Percentiles rank a stretch among this genome's conserved stretches.
phyloP scores from a whole-genome alignment of 2,329 filamentous ascomycete genomes.

The Alternaria sp. region DNA sequence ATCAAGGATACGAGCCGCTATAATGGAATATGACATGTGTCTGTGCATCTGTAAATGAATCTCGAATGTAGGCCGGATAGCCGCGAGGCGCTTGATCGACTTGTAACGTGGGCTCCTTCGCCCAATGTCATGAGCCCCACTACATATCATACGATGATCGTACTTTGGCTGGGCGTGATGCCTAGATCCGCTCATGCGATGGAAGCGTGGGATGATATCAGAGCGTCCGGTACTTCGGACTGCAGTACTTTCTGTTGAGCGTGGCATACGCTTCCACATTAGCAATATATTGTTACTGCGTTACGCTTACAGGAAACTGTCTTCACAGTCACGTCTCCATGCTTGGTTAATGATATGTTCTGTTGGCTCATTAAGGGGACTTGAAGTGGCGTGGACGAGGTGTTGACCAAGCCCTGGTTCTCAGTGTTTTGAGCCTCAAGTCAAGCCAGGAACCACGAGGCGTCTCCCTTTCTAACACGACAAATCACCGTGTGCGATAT shows the following conservation, averaged over 20 bases:
- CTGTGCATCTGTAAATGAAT: constrained; percentile 22
- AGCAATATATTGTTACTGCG: background rate
- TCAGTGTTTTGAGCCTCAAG: background rate
- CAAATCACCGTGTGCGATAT: background rate
- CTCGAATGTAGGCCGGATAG: background rate
- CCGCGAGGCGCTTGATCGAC: background rate
- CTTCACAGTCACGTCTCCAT: too few relatives aligned
- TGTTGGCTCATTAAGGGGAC: background rate
- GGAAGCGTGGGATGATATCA: background rate
- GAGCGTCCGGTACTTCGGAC: background rate
- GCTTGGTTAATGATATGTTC: too few relatives aligned
- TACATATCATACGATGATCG: constrained; percentile 22
- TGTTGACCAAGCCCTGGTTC: background rate
- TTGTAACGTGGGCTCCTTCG: constrained; percentile 18
- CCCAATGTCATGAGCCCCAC: constrained; percentile 23
- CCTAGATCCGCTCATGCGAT: constrained; percentile 21
- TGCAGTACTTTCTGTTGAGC: constrained; percentile 15
- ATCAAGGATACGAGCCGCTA: constrained; percentile 9
- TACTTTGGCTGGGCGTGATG: background rate
- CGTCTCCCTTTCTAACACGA: background rate
- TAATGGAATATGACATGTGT: constrained; percentile 14
- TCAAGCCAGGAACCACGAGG: background rate
- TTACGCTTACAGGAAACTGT: background rate
- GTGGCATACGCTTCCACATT: constrained; percentile 18
- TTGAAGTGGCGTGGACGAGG: background rate